A percentile compares a stretch with the other conserved stretches of the same genome.
Conservation (phyloP, 2,329 filamentous ascomycete species). For the Orbilia blumenaviensis region DNA sequence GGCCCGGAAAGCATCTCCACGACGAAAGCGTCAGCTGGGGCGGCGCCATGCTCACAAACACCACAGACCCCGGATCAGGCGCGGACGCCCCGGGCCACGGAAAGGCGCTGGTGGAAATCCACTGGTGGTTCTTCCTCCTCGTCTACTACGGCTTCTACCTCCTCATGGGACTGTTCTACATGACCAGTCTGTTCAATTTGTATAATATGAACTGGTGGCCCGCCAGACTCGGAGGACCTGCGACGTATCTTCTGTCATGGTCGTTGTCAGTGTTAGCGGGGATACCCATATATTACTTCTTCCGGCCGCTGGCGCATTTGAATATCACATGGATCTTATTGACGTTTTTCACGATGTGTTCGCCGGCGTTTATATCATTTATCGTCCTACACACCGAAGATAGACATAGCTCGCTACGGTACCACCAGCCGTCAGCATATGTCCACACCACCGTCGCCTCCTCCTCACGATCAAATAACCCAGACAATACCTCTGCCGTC, state of each 20-base stretch:
- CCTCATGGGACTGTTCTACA: constrained; percentile 73
- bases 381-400: constrained; percentile 71
- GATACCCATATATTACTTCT: constrained; percentile 68
- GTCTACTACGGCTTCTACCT: constrained; percentile 77
- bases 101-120: constrained; percentile 70
- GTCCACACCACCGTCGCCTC: constrained; percentile 2
- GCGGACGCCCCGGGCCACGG: constrained; percentile 70
- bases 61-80: constrained; percentile 59
- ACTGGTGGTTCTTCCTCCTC: constrained; percentile 77
- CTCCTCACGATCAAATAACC: neutral
- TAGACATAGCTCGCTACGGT: constrained; percentile 67
- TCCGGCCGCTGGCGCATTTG: constrained; percentile 67
- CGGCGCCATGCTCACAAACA: constrained; percentile 19
- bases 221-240: constrained; percentile 70
- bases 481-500: neutral
- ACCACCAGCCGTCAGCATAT: constrained; percentile 73
- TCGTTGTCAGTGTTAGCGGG: constrained; percentile 69
- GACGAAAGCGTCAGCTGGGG: constrained; percentile 51
- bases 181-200: constrained; percentile 76
- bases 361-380: constrained; percentile 74
- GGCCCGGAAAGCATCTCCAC: constrained; percentile 7
- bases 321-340: constrained; percentile 76
- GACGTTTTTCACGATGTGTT: constrained; percentile 75
- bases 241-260: constrained; percentile 72
- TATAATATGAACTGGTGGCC: constrained; percentile 79